Evolutionary conservation across 192 early-diverging fungal genomes (phyloP), one percentile per base, ranked within the genome.

Genomic region (Podila minutissima): DNA sequence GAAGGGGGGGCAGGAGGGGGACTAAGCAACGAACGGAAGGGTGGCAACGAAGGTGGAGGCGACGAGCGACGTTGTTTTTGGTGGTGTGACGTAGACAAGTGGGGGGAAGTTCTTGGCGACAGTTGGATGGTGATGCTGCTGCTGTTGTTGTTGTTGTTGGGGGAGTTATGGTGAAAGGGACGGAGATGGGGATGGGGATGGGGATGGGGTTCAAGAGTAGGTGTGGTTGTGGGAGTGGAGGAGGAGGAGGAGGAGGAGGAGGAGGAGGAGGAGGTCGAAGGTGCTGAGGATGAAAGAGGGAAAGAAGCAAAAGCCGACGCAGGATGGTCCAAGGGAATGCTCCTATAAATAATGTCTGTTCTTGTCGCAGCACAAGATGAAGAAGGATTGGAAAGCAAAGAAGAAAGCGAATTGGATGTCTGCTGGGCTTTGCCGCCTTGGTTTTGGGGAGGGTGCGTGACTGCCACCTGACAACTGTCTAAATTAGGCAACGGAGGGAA

Each of bases 281-380:
- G 29, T 51, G 50, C 8, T 6, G 50, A 59, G 26, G 64, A 66
- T 2, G 67, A 28, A 48, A 57, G 28, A 38, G 51, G 37, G 37
- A 49, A 66, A 22, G 67, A 55, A 48, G 67, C 33, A 33, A 49
- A 22, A 31, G 65, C 17, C 28, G 50, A 31, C 19, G 46, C 24
- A n/a, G 26, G 50, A 11, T 50, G 50, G 22, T 50, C 59, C 31
- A 61, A 33, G 59, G 59, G 26, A 32, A 31, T 31, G 59, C 22
- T 17, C 17, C 28, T 33, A 61, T 28, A 26, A 28, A 33, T 61
- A 61, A 28, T 60, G 24, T 41, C 11, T 41, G 38, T 41, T 41
- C 38, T 29, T 29, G 29, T 46, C 41, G 41, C 41, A 46, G 59
- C 22, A 61, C 22, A 33, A 61, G 4, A 19, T 32, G 24, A 24